Evolutionary conservation across 305 asterid genomes (phyloP).

Genomic region (Fraxinus velutina): DNA sequence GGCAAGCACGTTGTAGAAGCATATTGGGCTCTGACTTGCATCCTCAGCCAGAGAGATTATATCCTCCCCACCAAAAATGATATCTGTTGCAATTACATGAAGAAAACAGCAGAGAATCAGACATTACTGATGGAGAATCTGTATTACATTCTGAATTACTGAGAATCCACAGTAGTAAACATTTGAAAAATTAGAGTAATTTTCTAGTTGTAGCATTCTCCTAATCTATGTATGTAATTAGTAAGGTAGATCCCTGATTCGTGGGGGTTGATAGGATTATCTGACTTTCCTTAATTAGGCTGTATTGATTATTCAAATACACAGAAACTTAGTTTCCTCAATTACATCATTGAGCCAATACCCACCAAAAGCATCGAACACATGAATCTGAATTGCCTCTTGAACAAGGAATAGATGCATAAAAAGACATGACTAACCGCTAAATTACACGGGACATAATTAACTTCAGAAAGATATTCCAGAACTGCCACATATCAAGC

Average conservation of each 20-base stretch:
- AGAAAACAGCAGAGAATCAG: constrained; percentile 14
- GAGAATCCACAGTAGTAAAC: not conserved
- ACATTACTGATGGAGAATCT: not conserved
- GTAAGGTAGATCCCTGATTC: not conserved
- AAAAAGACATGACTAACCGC: not conserved
- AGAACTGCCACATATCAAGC: not conserved
- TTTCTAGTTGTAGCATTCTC: not conserved
- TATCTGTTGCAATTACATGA: constrained; percentile 40
- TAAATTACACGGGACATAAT: not conserved
- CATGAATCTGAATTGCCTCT: not conserved
- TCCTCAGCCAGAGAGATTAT: constrained; percentile 42
- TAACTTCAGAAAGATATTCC: not conserved
- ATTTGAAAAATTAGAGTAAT: not conserved
- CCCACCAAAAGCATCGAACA: constrained; percentile 1
- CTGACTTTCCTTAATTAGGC: not conserved
- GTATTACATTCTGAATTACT: not conserved
- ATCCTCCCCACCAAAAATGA: constrained; percentile 60
- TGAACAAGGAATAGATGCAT: not conserved
- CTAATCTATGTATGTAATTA: not conserved
- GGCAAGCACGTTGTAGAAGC: constrained; percentile 75
- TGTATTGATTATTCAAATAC: not conserved
- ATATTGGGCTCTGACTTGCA: constrained; percentile 50
- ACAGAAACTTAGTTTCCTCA: not conserved
- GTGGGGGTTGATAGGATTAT: not conserved
- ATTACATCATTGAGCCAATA: constrained; percentile 20